A percentile compares a stretch with the other conserved stretches of the same genome.
These are phyloP conservation scores for Schizochytrium sp. DNA, from an alignment of 108 stramenopile species.

Conservation along the genomic window DNA sequence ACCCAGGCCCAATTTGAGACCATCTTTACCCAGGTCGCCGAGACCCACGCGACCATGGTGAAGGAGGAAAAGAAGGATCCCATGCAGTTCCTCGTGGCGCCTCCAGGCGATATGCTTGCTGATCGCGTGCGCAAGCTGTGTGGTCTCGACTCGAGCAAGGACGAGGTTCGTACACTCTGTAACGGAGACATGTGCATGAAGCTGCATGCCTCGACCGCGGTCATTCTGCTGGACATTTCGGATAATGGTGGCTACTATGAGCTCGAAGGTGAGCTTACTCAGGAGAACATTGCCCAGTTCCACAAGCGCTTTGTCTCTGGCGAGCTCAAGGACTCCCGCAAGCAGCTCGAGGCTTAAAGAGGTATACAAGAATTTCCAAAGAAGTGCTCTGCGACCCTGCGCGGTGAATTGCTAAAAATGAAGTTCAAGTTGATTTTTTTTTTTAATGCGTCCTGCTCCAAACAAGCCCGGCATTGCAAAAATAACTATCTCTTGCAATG, in stretches of 20 bases:
- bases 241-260: constrained; percentile 53
- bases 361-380: too few relatives aligned
- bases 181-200: constrained; percentile 19
- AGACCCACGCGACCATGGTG: constrained; percentile 33
- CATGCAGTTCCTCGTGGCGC: background rate
- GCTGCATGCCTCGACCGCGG: constrained; percentile 26
- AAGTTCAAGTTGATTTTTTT: too few relatives aligned
- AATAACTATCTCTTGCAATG: too few relatives aligned
- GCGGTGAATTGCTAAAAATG: too few relatives aligned
- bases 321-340: constrained; percentile 11
- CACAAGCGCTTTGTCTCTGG: constrained; percentile 28
- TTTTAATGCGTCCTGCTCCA: too few relatives aligned
- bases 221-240: constrained; percentile 57
- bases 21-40: constrained; percentile 40
- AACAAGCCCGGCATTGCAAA: too few relatives aligned
- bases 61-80: background rate
- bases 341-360: background rate
- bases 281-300: constrained; percentile 39
- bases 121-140: background rate
- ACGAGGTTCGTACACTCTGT: constrained; percentile 41
- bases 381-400: too few relatives aligned
- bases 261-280: constrained; percentile 43
- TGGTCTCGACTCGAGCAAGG: background rate
- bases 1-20: constrained; percentile 54
- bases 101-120: background rate